phyloP scores from a whole-genome alignment of 805 yeast species.

The Metschnikowia gelsemii region DNA sequence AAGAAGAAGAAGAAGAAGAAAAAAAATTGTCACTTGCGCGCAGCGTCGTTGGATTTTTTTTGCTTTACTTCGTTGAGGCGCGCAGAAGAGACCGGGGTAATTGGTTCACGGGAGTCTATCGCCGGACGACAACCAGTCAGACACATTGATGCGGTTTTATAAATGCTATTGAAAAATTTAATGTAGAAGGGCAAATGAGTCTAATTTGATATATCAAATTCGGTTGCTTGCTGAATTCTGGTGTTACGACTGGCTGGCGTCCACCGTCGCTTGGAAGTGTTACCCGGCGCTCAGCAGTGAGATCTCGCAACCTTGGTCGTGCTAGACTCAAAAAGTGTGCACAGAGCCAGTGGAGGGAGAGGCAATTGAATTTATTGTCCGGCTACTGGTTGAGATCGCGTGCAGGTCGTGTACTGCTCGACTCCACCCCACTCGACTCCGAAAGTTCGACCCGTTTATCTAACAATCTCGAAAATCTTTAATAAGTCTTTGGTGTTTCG shows the following conservation, averaged over 20 bases:
- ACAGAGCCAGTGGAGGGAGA: not conserved
- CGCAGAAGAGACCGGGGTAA: constrained; percentile 12
- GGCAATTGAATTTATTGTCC: constrained; percentile 3
- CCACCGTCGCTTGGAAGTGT: constrained; percentile 1
- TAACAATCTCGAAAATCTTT: no score
- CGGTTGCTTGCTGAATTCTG: no score
- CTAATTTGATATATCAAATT: no score
- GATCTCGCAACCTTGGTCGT: constrained; percentile 4
- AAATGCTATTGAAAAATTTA: no score
- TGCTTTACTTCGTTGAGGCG: constrained; percentile 8
- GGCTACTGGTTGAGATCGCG: constrained; percentile 4
- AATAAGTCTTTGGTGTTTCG: no score
- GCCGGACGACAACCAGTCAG: no score
- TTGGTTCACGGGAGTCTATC: constrained; percentile 1
- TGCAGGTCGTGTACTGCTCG: constrained; percentile 1
- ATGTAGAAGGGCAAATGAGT: no score
- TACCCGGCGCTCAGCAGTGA: constrained; percentile 7
- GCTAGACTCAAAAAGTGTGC: constrained; percentile 3
- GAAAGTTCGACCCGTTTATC: no score
- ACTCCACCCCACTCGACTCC: not conserved
- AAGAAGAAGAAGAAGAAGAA: constrained; percentile 22
- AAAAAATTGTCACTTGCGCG: constrained; percentile 21
- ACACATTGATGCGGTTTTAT: no score
- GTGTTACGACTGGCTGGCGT: not conserved
- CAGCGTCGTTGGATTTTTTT: constrained; percentile 19